phyloP scores from a whole-genome alignment of 805 yeast species.

The Pichia rugopelliculosa region DNA sequence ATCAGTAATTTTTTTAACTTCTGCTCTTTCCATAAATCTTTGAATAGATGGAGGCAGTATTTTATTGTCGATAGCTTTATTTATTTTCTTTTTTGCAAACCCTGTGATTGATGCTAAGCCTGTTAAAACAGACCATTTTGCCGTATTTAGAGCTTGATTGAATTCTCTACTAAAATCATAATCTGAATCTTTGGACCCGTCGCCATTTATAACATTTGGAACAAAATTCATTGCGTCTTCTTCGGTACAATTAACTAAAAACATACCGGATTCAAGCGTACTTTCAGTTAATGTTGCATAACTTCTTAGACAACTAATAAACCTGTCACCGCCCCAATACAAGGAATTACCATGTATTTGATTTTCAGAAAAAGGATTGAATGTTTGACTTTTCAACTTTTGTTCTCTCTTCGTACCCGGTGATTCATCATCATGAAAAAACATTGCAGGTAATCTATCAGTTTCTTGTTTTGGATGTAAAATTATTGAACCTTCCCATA shows the following conservation, averaged over 20 bases:
- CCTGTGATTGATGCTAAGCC: slow-evolving; percentile 73
- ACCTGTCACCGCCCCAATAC: slow-evolving; percentile 90
- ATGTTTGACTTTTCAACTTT: slow-evolving; percentile 49
- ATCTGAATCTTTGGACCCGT: slow-evolving; percentile 23
- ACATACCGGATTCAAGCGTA: slow-evolving; percentile 62
- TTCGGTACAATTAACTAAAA: slow-evolving; percentile 70
- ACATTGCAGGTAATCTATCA: slow-evolving; percentile 71
- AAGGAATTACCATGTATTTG: slow-evolving; percentile 39
- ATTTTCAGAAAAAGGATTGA: slow-evolving; percentile 64
- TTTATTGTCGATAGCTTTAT: slow-evolving; percentile 40
- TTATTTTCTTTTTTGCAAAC: slow-evolving; percentile 57
- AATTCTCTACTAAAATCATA: slow-evolving; percentile 30
- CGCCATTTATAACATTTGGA: slow-evolving; percentile 37
- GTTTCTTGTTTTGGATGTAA: slow-evolving; percentile 55
- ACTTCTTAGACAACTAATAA: slow-evolving; percentile 46
- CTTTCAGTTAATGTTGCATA: slow-evolving; percentile 61
- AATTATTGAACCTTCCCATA: slow-evolving; percentile 88
- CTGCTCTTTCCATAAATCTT: slow-evolving; percentile 63
- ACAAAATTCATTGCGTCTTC: slow-evolving; percentile 55
- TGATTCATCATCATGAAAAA: slow-evolving; percentile 87
- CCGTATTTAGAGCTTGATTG: slow-evolving; percentile 47
- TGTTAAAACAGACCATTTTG: slow-evolving; percentile 83
- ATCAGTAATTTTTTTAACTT: slow-evolving; percentile 71
- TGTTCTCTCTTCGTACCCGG: slow-evolving; percentile 65
- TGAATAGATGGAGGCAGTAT: slow-evolving; percentile 48